These are phyloP conservation scores for Kurtzmaniella cleridarum DNA, from an alignment of 805 yeast genomes.

Conservation along the genomic window DNA sequence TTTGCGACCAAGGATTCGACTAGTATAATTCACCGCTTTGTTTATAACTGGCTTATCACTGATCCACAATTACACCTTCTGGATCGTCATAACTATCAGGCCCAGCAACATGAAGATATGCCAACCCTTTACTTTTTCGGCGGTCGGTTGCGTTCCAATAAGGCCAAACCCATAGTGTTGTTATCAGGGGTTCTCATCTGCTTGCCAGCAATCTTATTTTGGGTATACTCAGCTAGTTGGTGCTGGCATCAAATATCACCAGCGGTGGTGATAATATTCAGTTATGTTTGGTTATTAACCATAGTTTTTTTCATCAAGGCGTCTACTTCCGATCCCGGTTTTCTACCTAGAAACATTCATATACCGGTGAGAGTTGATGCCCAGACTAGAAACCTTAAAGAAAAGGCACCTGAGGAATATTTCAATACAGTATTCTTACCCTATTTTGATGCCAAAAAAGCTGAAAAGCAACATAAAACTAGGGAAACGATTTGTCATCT, in stretches of 20 bases:
- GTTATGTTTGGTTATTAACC: slow-evolving; percentile 52
- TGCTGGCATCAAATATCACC: slow-evolving; percentile 54
- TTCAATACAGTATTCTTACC: slow-evolving; percentile 47
- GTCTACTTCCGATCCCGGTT: slow-evolving; percentile 64
- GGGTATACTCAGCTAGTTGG: slow-evolving; percentile 44
- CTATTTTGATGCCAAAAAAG: slow-evolving; percentile 11
- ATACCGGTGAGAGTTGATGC: slow-evolving; percentile 20
- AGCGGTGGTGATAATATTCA: slow-evolving; percentile 48
- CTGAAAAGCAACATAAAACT: too few species aligned
- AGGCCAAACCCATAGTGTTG: slow-evolving; percentile 35
- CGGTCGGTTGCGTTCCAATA: slow-evolving; percentile 52
- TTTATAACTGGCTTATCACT: slow-evolving; percentile 24
- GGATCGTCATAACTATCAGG: slow-evolving; percentile 36
- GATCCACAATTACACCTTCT: slow-evolving; percentile 15
- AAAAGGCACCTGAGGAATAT: slow-evolving; percentile 52
- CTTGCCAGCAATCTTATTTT: slow-evolving; percentile 49
- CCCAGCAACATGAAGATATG: slow-evolving; percentile 23
- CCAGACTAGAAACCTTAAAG: slow-evolving; percentile 15
- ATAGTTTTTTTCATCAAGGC: slow-evolving; percentile 48
- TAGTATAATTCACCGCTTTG: slow-evolving; percentile 7
- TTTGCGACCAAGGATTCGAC: too few species aligned
- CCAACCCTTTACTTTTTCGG: slow-evolving; percentile 55
- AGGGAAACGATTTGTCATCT: too few species aligned
- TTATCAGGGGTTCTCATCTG: slow-evolving; percentile 28
- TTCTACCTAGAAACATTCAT: slow-evolving; percentile 63